Percentiles rank a stretch among this genome's conserved stretches.
phyloP scores from a whole-genome alignment of 176 grass and related monocot species.

The Carex cristatella region DNA sequence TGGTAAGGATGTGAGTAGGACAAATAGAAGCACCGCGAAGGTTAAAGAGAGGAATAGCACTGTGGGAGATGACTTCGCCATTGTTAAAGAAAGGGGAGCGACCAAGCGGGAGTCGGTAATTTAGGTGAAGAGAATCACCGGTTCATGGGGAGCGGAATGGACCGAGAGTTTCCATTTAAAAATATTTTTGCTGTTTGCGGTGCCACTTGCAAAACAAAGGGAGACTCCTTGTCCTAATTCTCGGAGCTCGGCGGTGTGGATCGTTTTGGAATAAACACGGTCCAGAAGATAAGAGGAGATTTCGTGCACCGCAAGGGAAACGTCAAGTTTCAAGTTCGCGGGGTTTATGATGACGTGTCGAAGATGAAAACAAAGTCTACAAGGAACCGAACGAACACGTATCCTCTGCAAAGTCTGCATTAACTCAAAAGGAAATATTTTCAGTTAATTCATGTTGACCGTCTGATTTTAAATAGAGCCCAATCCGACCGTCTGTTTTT shows the following conservation, averaged over 20 bases:
- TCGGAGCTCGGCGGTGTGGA: not conserved
- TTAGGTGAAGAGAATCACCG: not conserved
- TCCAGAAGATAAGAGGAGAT: not conserved
- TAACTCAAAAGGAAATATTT: too few species aligned
- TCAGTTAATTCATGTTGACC: too few species aligned
- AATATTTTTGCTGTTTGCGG: not conserved
- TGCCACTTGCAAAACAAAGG: too few species aligned
- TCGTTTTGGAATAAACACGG: not conserved
- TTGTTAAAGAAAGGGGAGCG: constrained; percentile 9
- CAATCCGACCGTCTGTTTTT: too few species aligned
- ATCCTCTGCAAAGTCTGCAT: too few species aligned
- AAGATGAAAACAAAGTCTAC: not conserved
- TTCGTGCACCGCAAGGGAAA: not conserved
- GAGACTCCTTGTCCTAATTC: too few species aligned
- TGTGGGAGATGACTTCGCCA: constrained; percentile 14
- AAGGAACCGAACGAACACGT: not conserved
- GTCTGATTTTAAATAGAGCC: too few species aligned
- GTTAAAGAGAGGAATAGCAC: constrained; percentile 42
- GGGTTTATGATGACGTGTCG: not conserved
- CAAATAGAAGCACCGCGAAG: constrained; percentile 35
- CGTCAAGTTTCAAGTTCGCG: not conserved
- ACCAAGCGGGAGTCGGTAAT: constrained; percentile 18
- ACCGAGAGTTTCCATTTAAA: not conserved
- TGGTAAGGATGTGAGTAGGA: constrained; percentile 46
- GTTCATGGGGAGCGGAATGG: not conserved